phyloP scores from a whole-genome alignment of 139 green algal genomes.

The Coelastrella sp. region DNA sequence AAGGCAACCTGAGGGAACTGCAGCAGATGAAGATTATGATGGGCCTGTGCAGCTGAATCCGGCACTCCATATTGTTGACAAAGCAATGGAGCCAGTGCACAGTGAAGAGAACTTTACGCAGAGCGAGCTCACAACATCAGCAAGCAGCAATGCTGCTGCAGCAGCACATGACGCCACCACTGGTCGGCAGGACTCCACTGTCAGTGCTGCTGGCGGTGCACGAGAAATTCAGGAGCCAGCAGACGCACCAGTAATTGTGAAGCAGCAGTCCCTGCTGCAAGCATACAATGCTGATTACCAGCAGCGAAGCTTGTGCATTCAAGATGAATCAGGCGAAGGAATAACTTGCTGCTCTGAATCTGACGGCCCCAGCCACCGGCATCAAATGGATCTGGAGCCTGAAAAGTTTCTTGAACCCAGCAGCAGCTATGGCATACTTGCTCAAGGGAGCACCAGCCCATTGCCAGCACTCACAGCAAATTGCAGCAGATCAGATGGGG shows the following conservation, averaged over 20 bases:
- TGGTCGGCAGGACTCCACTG: not conserved
- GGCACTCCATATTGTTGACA: too few species aligned
- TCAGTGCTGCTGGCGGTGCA: not conserved
- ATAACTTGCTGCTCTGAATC: not conserved
- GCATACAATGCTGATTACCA: not conserved
- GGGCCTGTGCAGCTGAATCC: too few species aligned
- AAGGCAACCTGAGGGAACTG: too few species aligned
- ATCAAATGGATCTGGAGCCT: not conserved
- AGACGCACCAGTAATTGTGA: not conserved
- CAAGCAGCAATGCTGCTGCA: too few species aligned
- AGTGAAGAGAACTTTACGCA: too few species aligned
- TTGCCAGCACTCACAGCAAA: not conserved
- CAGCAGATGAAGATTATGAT: too few species aligned
- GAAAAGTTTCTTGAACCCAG: not conserved
- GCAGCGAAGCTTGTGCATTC: not conserved
- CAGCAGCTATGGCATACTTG: constrained; percentile 16
- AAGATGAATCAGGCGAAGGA: not conserved
- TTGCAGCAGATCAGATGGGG: not conserved
- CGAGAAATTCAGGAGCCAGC: not conserved
- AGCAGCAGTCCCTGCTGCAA: not conserved
- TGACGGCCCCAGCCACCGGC: not conserved
- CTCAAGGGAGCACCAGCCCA: not conserved
- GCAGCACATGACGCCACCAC: too few species aligned
- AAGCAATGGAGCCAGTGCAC: too few species aligned
- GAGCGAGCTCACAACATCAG: too few species aligned